These are phyloP conservation scores for Xylaria telfairii DNA, from an alignment of 495 filamentous ascomycete species.

Conservation along the genomic window DNA sequence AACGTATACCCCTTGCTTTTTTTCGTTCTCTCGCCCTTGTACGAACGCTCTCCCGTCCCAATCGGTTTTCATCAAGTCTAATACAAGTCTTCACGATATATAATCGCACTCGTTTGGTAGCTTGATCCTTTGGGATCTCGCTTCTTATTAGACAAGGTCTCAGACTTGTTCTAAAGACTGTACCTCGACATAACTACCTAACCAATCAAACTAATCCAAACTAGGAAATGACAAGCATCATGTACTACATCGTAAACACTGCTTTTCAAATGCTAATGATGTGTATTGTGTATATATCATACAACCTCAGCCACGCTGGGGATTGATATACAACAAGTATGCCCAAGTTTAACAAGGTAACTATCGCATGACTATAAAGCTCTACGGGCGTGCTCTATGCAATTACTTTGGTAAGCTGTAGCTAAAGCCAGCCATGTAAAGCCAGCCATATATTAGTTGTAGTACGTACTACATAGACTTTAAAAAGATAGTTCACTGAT, in stretches of 20 bases:
- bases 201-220: not conserved
- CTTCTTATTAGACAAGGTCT: conserved; percentile 9
- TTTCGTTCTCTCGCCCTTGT: not conserved
- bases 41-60: not conserved
- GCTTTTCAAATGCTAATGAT: not conserved
- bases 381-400: no score
- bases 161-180: not conserved
- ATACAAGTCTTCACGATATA: not conserved
- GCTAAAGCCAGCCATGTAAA: not conserved
- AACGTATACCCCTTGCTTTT: not conserved
- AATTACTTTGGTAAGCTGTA: not conserved
- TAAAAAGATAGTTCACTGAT: not conserved
- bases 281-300: not conserved
- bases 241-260: not conserved
- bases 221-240: not conserved
- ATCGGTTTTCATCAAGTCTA: not conserved
- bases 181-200: not conserved
- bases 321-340: not conserved
- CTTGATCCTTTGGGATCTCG: not conserved
- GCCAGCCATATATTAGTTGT: no score
- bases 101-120: not conserved
- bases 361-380: not conserved
- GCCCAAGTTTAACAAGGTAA: not conserved
- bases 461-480: no score
- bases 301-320: not conserved